These are phyloP conservation scores for Psilocybe cubensis DNA, from an alignment of 768 basidiomycete species.

Conservation along the genomic window DNA sequence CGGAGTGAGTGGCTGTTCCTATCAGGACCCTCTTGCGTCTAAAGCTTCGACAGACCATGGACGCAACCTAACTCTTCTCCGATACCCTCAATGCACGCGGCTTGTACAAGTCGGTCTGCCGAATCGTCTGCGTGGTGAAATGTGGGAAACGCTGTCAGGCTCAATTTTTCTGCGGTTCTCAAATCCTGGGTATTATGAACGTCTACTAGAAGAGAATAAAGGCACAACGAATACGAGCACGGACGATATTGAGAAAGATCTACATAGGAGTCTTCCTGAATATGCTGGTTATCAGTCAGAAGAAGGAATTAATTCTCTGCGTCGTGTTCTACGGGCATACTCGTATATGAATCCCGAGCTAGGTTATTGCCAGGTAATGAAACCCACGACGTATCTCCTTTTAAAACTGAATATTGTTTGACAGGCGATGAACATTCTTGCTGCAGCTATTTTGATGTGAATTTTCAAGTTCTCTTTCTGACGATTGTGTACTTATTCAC, in stretches of 20 bases:
- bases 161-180: constrained; percentile 89
- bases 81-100: constrained; percentile 97
- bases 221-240: constrained; percentile 87
- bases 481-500: constrained; percentile 2
- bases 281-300: constrained; percentile 95
- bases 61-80: constrained; percentile 90
- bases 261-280: constrained; percentile 94
- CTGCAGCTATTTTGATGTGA: constrained; percentile 92
- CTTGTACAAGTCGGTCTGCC: constrained; percentile 97
- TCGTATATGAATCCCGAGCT: constrained; percentile 93
- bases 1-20: constrained; percentile 49
- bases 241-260: constrained; percentile 98
- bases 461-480: constrained; percentile 20
- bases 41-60: constrained; percentile 69
- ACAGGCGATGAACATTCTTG: constrained; percentile 97
- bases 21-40: constrained; percentile 10
- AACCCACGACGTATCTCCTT: constrained; percentile 15
- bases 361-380: constrained; percentile 95
- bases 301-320: constrained; percentile 81
- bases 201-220: constrained; percentile 73
- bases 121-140: constrained; percentile 91
- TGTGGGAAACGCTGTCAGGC: constrained; percentile 98
- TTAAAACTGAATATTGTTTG: constrained; percentile 3
- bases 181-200: constrained; percentile 82
- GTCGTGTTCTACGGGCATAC: constrained; percentile 93